Evolutionary conservation across 2,329 filamentous ascomycete genomes (phyloP), one percentile per base, ranked within the genome.

Genomic region (Fusarium subglutinans): DNA sequence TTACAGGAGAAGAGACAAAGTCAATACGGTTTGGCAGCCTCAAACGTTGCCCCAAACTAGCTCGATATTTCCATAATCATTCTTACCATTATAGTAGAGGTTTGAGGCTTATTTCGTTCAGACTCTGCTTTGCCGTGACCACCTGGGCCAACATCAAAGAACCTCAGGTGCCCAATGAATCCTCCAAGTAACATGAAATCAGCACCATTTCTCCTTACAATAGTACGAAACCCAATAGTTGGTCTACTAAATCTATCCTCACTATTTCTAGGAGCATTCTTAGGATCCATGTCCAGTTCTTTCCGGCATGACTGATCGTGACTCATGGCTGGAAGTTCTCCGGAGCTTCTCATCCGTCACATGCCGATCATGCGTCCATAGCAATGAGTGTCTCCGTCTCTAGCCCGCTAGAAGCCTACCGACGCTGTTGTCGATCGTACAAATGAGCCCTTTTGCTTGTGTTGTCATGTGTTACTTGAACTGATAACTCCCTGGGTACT

Each of bases 41-140:
- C 7, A 2, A 33, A 3, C 18, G 4, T 7, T 14, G 5, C 15
- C 11, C 15, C 2, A 24, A 33, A 6, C 22, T 6, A n/a, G 13
- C 5, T 33, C 14, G 33, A 33, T 33, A 33, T 14, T 14, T 7
- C 22, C 11, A 26, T 26, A 4, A 24, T 13, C 22, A 35, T 35
- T 51, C 10, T 7, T 10, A 24, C 4, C 20, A 4, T 18, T 14
- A 18, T 24, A 10, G 5, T 4, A 8, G n/a, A 11, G 28, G 11
- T 8, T 26, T 14, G n/a, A 53, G 18, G n/a, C 15, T 3, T 4
- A 8, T 26, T 37, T 20, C 6, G 6, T 53, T 15, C 2, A 20
- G 5, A 8, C 17, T 37, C 13, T 37, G 18, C 50, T 35, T 20
- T 17, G 3, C 4, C 18, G 20, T 28, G 24, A 22, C 14, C 7